Evolutionary conservation across 2,329 filamentous ascomycete genomes (phyloP), one percentile per base, ranked within the genome.

Genomic region (Hymenoscyphus albidus): DNA sequence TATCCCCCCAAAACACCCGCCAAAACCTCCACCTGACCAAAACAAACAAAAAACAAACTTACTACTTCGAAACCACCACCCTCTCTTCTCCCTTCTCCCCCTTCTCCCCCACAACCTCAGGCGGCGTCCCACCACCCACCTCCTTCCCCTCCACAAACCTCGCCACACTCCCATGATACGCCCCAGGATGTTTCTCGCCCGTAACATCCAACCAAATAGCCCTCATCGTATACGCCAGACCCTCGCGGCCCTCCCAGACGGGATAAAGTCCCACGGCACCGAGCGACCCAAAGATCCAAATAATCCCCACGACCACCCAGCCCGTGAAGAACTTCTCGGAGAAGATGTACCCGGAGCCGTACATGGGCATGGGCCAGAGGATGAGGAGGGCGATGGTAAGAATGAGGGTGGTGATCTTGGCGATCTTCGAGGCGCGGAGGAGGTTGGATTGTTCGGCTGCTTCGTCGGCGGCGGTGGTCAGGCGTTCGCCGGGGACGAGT

Each of bases 331-430:
- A 95, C 31, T 82, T 82, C 80, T 91, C 90, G 76, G 83, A 87
- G 78, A 95, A 96, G 62, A 97, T 84, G 74, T 97, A 97, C 0
- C 85, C 85, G 0, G 83, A 83, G 12, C 92, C 93, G 74, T 95
- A 97, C 86, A 97, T 88, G 0, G 93, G 93, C 84, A 97, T 94
- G 0, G 93, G 93, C 92, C 93, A 97, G 16, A 97, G 83, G 1
- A 97, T 82, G 0, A 97, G 80, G 63, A 96, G 80, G 0, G 86
- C 82, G 0, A 96, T 66, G 0, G 91, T 90, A 79, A 92, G 81
- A 69, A 83, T 76, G 10, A 86, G 79, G 0, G 88, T 91, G 39
- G 77, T 76, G 62, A 72, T 73, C 59, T 78, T 78, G 0, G 82
- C 80, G 40, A 82, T 80, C 65, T 79, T 81, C 6, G 83, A 83